Conservation (phyloP, 2,329 filamentous ascomycete genomes). For the Colletotrichum caudatum region DNA sequence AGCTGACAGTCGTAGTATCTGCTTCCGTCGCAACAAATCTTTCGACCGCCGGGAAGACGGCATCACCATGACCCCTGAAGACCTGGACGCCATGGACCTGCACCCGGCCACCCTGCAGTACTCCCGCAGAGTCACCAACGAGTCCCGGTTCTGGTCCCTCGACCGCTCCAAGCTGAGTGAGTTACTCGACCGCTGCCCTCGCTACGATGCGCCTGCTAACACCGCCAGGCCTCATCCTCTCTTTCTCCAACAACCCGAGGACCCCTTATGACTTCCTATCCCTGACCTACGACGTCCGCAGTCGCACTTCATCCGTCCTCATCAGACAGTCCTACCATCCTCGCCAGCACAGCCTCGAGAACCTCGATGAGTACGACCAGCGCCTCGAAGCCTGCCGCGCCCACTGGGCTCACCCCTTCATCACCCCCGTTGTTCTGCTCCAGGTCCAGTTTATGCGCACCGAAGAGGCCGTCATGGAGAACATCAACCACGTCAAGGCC, state of each 20-base stretch:
- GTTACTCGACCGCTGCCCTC: neutral
- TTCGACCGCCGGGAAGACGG: conserved; percentile 51
- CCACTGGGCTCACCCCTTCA: conserved; percentile 60
- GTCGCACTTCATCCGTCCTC: conserved; percentile 55
- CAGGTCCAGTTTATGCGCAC: conserved; percentile 60
- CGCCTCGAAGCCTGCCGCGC: conserved; percentile 58
- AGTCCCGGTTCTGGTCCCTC: conserved; percentile 56
- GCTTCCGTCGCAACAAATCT: conserved; percentile 51
- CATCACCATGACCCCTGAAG: conserved; percentile 51
- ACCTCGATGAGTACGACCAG: conserved; percentile 60
- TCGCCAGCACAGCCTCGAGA: conserved; percentile 55
- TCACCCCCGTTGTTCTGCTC: conserved; percentile 59
- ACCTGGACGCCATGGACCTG: conserved; percentile 52
- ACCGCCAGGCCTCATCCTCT: conserved; percentile 55
- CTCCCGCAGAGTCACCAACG: conserved; percentile 53
- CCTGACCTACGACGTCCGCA: conserved; percentile 57
- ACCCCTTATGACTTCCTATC: conserved; percentile 62
- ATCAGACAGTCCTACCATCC: conserved; percentile 59
- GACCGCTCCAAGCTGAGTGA: conserved; percentile 52
- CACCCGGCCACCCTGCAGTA: conserved; percentile 56
- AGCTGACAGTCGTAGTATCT: conserved; percentile 46
- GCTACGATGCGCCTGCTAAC: conserved; percentile 2
- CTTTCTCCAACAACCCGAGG: conserved; percentile 58
- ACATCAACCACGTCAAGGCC: conserved; percentile 56
- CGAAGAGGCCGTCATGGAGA: conserved; percentile 58